Percentiles rank a stretch among this genome's conserved stretches.
phyloP scores from a whole-genome alignment of 345 rosid genomes.

The Luvunga scandens region DNA sequence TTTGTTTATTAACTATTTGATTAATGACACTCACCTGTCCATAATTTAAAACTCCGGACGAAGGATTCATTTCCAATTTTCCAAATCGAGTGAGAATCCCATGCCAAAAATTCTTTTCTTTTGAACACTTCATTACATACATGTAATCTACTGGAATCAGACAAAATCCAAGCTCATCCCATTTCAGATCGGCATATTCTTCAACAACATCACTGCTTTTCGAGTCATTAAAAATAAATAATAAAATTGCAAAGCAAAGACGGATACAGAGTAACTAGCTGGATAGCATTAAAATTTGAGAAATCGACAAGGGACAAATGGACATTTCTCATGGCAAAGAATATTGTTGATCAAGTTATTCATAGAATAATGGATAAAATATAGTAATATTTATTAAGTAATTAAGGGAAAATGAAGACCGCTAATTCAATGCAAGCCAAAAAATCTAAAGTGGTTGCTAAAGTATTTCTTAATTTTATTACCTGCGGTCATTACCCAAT shows the following conservation, averaged over 20 bases:
- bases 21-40: slow-evolving; percentile 40
- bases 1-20: not conserved
- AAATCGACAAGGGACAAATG: too few species aligned
- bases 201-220: not conserved
- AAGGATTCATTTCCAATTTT: slow-evolving; percentile 48
- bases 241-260: not conserved
- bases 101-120: slow-evolving; percentile 29
- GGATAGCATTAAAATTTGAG: not conserved
- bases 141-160: slow-evolving; percentile 33
- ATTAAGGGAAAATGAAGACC: too few species aligned
- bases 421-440: too few species aligned
- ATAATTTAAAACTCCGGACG: slow-evolving; percentile 59
- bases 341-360: not conserved
- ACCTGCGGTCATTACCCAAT: not conserved
- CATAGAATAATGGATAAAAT: too few species aligned
- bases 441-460: too few species aligned
- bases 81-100: slow-evolving; percentile 37
- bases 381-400: too few species aligned
- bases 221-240: not conserved
- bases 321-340: not conserved
- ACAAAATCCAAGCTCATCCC: slow-evolving; percentile 39
- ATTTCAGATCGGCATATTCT: slow-evolving; percentile 15
- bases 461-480: not conserved
- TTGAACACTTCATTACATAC: slow-evolving; percentile 29
- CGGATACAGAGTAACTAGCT: not conserved